Evolutionary conservation across 768 basidiomycete genomes (phyloP), one percentile per base, ranked within the genome.

Genomic region (Podaxis sp.): DNA sequence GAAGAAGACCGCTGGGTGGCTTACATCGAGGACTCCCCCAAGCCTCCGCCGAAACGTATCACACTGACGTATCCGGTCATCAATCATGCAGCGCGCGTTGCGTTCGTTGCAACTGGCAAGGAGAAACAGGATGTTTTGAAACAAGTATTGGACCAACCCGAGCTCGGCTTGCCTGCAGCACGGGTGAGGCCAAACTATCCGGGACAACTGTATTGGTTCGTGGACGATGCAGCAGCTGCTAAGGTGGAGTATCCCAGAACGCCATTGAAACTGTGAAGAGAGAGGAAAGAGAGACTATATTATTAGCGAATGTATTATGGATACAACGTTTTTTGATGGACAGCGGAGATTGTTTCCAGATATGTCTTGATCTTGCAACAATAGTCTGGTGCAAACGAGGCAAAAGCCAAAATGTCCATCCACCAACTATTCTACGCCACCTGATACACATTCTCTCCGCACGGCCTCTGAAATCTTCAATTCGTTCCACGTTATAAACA

Each of bases 1-100:
- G 96, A 97, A 77, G 84, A 82, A 55, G 93, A 94, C 74, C 85
- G 93, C 64, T 99, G 97, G 97, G 92, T 99, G 24, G 96, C 96
- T 1, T 90, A 87, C 74, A 80, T 99, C 70, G 87, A 91, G 20
- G 94, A 99, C 78, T 91, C 91, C 41, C 97, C 97, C 24, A 99
- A 99, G 76, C 94, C 94, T 0, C 97, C 97, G 12, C 80, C 87
- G 12, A 87, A 83, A 69, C 87, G 97, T 65, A 90, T 98, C 76
- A 99, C 97, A 4, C 83, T 99, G 67, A 99, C 97, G 51, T 88
- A 83, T 70, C 91, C 93, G 52, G 95, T 95, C 64, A 87, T 96
- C 68, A 96, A 95, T 72, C 93, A 96, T 73, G 91, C 94, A 17
- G 81, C 87, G 56, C 84, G 92, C 64, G 86, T 96, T 63, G 96